Evolutionary conservation across 495 filamentous ascomycete genomes (phyloP), one percentile per base, ranked within the genome.

Genomic region (Alectoria sarmentosa): DNA sequence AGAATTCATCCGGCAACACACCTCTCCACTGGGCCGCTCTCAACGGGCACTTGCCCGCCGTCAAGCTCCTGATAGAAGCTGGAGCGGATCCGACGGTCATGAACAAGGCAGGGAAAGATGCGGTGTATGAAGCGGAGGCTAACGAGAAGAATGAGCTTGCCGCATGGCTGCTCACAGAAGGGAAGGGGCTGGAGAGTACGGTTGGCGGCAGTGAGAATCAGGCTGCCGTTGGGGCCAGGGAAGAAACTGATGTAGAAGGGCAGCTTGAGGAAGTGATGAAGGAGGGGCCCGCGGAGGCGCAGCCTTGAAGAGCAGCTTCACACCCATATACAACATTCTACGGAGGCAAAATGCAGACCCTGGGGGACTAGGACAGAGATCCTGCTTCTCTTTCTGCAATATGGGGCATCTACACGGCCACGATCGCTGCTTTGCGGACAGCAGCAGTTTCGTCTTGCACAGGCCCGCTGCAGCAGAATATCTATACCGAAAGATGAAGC

Each of bases 21-120:
- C 80, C 91, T 1, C 76, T 98, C 61, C 92, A 97, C 77, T 97
- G 91, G 90, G 93, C 92, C 0, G 87, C 91, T 1, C 77, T 96
- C 64, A 93, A 94, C 66, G 92, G 93, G 19, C 91, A 96, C 69
- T 74, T 96, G 4, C 82, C 83, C 38, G 83, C 85, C 30, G 92
- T 96, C 17, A 89, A 94, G 78, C 71, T 84, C 4, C 83, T 98
- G 17, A 76, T 90, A 0, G 79, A 86, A 46, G 84, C 85, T 8
- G 90, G 90, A 5, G 90, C 91, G 3, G 88, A 92, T 66, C 81
- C 88, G 17, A 81, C 84, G 32, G 77, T 90, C 34, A 83, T 81
- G 72, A 98, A 98, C 69, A 80, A 85, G 63, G 89, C 88, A 30
- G 92, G 93, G 4, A 89, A 94, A 67, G 87, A 95, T 70, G 88